Percentiles rank a stretch among this genome's conserved stretches.
phyloP scores from a whole-genome alignment of 2,329 filamentous ascomycete species.

The Tympanopsis confertula region DNA sequence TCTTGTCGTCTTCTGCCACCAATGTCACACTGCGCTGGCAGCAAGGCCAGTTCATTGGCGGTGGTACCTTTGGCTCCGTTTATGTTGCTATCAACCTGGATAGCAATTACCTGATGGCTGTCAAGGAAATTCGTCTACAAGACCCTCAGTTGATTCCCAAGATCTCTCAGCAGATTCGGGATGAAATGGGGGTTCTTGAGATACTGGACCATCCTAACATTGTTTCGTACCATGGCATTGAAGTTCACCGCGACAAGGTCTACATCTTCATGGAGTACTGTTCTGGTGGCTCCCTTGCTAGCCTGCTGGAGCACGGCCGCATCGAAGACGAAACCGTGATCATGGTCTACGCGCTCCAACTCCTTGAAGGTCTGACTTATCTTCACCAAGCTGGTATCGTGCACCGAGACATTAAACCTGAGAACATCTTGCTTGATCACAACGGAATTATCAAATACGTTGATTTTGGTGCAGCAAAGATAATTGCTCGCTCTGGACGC shows the following conservation, averaged over 20 bases:
- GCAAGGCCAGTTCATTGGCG: conserved; percentile 94
- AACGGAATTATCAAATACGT: conserved; percentile 99
- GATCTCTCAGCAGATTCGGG: conserved; percentile 84
- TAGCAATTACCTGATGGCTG: conserved; percentile 90
- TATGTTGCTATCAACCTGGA: conserved; percentile 97
- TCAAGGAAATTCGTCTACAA: conserved; percentile 95
- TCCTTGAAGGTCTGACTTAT: conserved; percentile 87
- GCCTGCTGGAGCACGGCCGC: conserved; percentile 81
- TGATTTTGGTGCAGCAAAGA: conserved; percentile 93
- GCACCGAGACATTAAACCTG: conserved; percentile 94
- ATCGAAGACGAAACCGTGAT: conserved; percentile 97
- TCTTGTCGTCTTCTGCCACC: conserved; percentile 83
- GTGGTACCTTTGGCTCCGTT: conserved; percentile 92
- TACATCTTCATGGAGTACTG: conserved; percentile 99
- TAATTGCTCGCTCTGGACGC: conserved; percentile 86
- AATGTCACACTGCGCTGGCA: conserved; percentile 97
- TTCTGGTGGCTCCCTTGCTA: conserved; percentile 83
- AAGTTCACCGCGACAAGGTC: conserved; percentile 96
- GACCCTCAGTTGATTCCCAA: conserved; percentile 92
- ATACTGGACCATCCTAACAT: conserved; percentile 95
- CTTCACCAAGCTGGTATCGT: conserved; percentile 85
- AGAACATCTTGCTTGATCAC: conserved; percentile 93
- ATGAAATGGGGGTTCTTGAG: conserved; percentile 94
- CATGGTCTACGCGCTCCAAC: conserved; percentile 88
- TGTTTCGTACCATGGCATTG: conserved; percentile 94